Evolutionary conservation across 164 flowering plant species (phyloP), one percentile per base, ranked within the genome.

Genomic region (Dillenia turbinata): DNA sequence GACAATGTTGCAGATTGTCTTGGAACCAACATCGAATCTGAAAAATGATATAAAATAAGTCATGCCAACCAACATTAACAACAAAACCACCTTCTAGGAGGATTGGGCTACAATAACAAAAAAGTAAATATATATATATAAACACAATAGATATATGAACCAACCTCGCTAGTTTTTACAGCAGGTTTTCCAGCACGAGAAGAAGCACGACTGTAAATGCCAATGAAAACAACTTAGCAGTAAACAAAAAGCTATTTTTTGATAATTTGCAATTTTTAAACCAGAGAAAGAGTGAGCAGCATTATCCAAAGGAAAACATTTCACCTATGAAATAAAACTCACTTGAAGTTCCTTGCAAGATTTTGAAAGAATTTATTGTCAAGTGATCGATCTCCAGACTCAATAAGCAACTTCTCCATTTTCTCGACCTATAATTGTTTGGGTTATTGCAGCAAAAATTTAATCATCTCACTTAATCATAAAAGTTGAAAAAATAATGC

Each of bases 181-280:
- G 61, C 65, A 69, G 88, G 83, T 71, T 84, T 88, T 61, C 95
- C 91, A 64, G 85, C 76, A 59, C 91, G 88, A 66, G 75, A 84
- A 2, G 75, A 43, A 9, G 80, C 80, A 61, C 70, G 74, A 62
- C 95, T 88, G 78, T 75, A 78, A 57, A 63, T 9, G 10, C 17
- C 62, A 69, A 19, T 19, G 22, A 19, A 19, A 19, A 19, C 52
- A 65, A 45, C 16, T 13, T 47, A 0, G n/a, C 19, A 64, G 40
- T 11, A 47, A 66, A 56, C 8, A 49, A 13, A 6, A 65, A 47
- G 22, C 53, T 47, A 44, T 46, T 24, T 17, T 51, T n/a, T 4
- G 10, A n/a, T 52, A 12, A 50, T 12, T 63, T 66, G 44, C 49
- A 47, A 11, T 59, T 40, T 43, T 40, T 8, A 46, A 0, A 12